A percentile compares a stretch with the other conserved stretches of the same genome.
Evolutionary conservation across 495 filamentous ascomycete species (phyloP).

Genomic region (Physcia stellaris): DNA sequence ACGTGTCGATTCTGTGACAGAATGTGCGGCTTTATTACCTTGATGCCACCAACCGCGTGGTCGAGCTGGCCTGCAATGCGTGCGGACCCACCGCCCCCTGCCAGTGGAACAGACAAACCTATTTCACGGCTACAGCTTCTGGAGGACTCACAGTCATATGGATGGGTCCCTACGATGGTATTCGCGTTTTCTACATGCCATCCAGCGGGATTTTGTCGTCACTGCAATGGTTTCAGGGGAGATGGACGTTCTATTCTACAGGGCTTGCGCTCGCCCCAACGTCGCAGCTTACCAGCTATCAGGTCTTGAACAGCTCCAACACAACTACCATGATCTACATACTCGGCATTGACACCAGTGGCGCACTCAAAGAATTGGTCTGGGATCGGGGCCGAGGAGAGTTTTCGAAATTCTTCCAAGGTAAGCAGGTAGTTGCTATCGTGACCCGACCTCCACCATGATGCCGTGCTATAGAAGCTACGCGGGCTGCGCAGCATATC

Average conservation of each 20-base stretch:
- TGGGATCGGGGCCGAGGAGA: not conserved
- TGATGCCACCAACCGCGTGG: not conserved
- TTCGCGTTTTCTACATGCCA: not conserved
- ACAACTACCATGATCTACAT: not conserved
- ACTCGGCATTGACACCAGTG: not conserved
- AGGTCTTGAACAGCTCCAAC: not conserved
- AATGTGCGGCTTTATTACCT: conserved; percentile 1
- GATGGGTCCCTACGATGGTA: not conserved
- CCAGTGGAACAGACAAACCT: not conserved
- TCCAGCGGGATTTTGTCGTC: not conserved
- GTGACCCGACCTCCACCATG: too few relatives aligned
- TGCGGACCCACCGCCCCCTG: not conserved
- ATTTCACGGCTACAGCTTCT: not conserved
- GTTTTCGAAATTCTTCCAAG: too few relatives aligned
- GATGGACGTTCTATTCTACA: not conserved
- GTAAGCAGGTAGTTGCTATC: too few relatives aligned
- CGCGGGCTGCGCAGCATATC: too few relatives aligned
- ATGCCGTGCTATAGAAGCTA: too few relatives aligned
- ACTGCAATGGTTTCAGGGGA: not conserved
- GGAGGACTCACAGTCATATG: not conserved
- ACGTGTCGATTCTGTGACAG: not conserved
- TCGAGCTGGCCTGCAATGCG: not conserved
- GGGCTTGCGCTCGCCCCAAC: not conserved
- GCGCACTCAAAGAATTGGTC: not conserved
- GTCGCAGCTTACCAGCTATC: not conserved